A percentile compares a stretch with the other conserved stretches of the same genome.
Conservation (phyloP, 1,284 basidiomycete species). For the Omphalotus olearius region DNA sequence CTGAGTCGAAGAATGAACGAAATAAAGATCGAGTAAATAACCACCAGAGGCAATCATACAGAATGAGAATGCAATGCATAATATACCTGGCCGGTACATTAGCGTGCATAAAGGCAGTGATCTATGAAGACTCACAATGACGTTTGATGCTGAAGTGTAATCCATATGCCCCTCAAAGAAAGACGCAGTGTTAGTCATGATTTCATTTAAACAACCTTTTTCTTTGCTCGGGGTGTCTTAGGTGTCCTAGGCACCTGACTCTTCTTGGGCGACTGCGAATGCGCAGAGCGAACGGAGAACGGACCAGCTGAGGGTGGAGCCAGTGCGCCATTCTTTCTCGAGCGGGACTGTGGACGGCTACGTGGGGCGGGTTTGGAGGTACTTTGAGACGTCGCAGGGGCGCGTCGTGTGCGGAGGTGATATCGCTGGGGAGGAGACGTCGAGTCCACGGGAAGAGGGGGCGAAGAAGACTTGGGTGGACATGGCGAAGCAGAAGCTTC, state of each 20-base stretch:
- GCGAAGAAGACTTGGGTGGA: slow-evolving; percentile 5
- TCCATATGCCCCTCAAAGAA: neutral
- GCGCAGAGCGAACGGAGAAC: neutral
- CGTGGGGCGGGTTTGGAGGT: neutral
- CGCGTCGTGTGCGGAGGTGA: neutral
- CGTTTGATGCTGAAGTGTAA: neutral
- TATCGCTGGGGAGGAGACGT: neutral
- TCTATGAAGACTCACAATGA: neutral
- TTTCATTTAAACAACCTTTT: neutral
- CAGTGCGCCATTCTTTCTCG: neutral
- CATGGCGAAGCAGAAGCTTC: neutral
- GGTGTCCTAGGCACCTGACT: neutral
- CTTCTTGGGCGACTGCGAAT: neutral
- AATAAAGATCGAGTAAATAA: slow-evolving; percentile 7
- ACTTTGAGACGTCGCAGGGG: neutral
- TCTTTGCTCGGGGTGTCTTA: neutral
- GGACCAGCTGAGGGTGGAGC: neutral
- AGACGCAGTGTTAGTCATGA: neutral
- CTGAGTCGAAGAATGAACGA: neutral
- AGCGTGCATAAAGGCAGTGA: neutral
- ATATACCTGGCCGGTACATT: neutral
- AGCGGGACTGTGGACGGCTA: too few relatives aligned
- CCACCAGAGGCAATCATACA: neutral
- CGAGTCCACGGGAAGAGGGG: neutral
- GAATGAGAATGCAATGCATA: neutral